phyloP scores from a whole-genome alignment of 2,329 filamentous ascomycete species.

The Colletotrichum sp. region DNA sequence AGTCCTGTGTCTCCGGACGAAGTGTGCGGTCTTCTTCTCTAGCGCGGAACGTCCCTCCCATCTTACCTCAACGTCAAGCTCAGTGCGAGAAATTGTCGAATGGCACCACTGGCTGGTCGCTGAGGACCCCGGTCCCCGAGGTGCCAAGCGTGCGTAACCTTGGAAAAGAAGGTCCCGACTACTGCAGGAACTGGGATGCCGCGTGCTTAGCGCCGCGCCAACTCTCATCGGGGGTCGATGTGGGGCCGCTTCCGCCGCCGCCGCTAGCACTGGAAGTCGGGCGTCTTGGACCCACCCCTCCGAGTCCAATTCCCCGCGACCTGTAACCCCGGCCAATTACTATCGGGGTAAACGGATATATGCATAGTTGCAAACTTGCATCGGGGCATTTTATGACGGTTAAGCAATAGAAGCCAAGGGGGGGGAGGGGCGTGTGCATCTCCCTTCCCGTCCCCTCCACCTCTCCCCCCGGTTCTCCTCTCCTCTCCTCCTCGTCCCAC shows the following conservation, averaged over 20 bases:
- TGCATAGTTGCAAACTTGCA: not conserved
- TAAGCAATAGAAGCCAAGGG: not conserved
- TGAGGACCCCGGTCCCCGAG: not conserved
- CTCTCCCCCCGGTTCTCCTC: not conserved
- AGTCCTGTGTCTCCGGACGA: not conserved
- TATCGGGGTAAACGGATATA: not conserved
- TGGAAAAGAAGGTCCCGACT: constrained; percentile 10
- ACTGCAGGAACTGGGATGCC: constrained; percentile 22
- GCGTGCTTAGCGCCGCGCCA: constrained; percentile 7
- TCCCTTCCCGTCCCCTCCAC: not conserved
- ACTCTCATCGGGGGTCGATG: not conserved
- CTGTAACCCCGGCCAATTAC: not conserved
- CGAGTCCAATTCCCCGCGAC: not conserved
- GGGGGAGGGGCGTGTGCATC: not conserved
- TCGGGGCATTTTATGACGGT: not conserved
- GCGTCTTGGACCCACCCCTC: not conserved
- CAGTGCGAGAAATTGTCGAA: not conserved
- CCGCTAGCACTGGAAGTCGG: not conserved
- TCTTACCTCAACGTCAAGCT: not conserved
- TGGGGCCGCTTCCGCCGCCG: constrained; percentile 13
- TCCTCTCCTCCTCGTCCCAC: not conserved
- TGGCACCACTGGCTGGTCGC: not conserved
- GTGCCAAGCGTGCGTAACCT: constrained; percentile 13
- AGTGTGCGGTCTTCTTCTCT: not conserved
- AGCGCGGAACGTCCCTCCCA: not conserved